These are phyloP conservation scores for Xylaria telfairii DNA, from an alignment of 495 filamentous ascomycete genomes.

Conservation along the genomic window DNA sequence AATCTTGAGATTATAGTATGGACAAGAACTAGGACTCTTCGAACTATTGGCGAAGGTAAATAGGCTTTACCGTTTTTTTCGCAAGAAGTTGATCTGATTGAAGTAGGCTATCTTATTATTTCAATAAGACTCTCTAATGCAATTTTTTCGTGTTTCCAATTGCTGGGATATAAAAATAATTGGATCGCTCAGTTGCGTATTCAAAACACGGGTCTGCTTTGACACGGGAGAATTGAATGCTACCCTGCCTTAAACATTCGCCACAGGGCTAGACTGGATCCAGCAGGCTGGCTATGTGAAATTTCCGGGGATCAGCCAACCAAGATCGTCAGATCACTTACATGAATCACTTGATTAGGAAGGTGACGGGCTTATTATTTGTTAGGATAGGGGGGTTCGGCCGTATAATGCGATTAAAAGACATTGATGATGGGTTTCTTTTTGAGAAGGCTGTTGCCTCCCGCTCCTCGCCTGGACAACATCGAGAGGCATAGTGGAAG, in stretches of 20 bases:
- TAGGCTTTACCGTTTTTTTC: no score
- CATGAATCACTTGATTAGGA: constrained; percentile 14
- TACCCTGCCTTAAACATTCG: constrained; percentile 1
- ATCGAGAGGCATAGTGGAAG: not conserved
- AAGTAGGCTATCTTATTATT: no score
- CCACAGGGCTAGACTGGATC: not conserved
- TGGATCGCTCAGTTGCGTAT: not conserved
- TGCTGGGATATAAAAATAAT: not conserved
- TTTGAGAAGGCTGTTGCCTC: constrained; percentile 9
- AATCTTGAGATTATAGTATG: no score
- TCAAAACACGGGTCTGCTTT: not conserved
- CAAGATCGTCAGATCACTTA: constrained; percentile 4
- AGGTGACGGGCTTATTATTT: not conserved
- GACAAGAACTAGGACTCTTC: no score
- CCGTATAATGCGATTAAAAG: not conserved
- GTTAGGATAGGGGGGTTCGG: not conserved
- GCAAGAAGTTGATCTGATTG: no score
- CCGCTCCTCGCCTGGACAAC: not conserved
- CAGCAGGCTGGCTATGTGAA: not conserved
- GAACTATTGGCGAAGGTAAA: no score
- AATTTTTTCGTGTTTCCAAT: not conserved
- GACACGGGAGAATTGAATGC: not conserved
- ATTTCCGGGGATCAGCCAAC: constrained; percentile 11
- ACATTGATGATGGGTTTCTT: not conserved
- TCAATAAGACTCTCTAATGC: not conserved